These are phyloP conservation scores for Tricholoma saponaceum DNA, from an alignment of 768 basidiomycete genomes.

Conservation along the genomic window DNA sequence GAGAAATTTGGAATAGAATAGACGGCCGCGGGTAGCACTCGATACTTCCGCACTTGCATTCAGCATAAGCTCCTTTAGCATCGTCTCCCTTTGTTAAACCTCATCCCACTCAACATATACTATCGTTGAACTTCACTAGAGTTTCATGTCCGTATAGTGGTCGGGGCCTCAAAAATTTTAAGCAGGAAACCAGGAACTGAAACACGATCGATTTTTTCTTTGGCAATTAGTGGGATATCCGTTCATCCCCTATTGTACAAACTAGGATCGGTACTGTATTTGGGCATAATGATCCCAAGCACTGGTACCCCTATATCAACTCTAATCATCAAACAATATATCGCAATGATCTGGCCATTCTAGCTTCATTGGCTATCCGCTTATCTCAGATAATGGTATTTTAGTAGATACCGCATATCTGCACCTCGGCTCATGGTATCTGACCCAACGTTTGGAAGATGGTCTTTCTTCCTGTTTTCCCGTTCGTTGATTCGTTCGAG, in stretches of 20 bases:
- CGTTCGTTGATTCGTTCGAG: too few relatives aligned
- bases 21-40: constrained; percentile 14
- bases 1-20: constrained; percentile 29
- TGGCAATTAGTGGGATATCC: constrained; percentile 20
- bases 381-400: not conserved
- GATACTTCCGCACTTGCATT: constrained; percentile 30
- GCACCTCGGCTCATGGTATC: not conserved
- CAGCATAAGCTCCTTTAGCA: constrained; percentile 9
- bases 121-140: not conserved
- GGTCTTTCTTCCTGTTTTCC: not conserved
- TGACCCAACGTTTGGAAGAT: not conserved
- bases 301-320: constrained; percentile 35
- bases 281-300: constrained; percentile 32
- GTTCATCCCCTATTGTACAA: constrained; percentile 15
- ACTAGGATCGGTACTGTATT: constrained; percentile 25
- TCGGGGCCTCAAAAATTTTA: constrained; percentile 13
- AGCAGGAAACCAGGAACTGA: constrained; percentile 25
- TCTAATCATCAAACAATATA: constrained; percentile 22
- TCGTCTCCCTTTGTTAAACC: not conserved
- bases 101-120: not conserved
- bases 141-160: not conserved
- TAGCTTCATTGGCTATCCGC: too few relatives aligned
- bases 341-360: not conserved
- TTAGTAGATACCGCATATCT: not conserved
- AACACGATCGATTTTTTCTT: constrained; percentile 42